Percentiles rank a stretch among this genome's conserved stretches.
Conservation (phyloP, 805 yeast genomes). For the Diddensiella transvaalensis region DNA sequence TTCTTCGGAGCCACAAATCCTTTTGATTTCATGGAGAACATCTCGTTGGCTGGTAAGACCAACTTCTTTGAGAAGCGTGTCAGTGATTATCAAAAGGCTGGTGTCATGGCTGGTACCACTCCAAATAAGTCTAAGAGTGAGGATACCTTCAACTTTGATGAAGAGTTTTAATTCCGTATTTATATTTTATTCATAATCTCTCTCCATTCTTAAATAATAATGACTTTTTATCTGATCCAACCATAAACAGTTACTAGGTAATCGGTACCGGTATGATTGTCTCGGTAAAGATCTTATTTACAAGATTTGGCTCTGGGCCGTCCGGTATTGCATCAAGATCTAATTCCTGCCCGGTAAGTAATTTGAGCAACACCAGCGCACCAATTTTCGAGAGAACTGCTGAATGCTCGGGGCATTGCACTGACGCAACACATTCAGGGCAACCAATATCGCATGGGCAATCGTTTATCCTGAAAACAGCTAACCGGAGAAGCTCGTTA, state of each 20-base stretch:
- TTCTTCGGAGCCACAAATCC: conserved; percentile 86
- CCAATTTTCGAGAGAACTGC: conserved; percentile 86
- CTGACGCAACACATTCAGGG: conserved; percentile 81
- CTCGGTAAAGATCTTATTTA: conserved; percentile 9
- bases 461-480: conserved; percentile 53
- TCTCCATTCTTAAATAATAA: neutral
- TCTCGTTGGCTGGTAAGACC: conserved; percentile 96
- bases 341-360: conserved; percentile 53
- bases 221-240: conserved; percentile 1
- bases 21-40: conserved; percentile 98
- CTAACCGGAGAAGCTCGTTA: conserved; percentile 54
- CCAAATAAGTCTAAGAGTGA: conserved; percentile 39
- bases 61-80: conserved; percentile 99
- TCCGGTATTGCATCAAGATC: conserved; percentile 40
- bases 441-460: conserved; percentile 68
- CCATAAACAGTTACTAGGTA: neutral
- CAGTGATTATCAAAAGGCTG: conserved; percentile 98
- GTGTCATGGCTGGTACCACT: conserved; percentile 83
- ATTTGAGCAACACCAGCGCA: conserved; percentile 63
- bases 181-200: conserved; percentile 2
- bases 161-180: conserved; percentile 67
- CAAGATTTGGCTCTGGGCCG: conserved; percentile 36
- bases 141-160: conserved; percentile 78
- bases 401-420: conserved; percentile 75
- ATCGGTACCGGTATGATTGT: conserved; percentile 16